Conservation (phyloP, 1,284 basidiomycete genomes). For the Apiotrichum mycotoxinovorans region DNA sequence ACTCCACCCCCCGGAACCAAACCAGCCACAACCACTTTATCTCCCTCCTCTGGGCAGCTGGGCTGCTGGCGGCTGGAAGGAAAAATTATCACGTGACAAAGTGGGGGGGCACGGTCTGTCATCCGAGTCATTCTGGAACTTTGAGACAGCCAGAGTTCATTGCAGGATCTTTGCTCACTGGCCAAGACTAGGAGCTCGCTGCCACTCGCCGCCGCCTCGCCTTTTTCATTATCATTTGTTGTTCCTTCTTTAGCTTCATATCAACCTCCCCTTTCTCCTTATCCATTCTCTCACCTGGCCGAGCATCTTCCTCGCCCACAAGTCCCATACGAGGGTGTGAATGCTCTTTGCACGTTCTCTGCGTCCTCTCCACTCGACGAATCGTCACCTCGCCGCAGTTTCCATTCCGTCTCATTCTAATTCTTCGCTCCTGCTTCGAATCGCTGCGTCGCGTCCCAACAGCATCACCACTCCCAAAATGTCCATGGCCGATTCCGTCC, state of each 20-base stretch:
- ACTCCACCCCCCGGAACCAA: too few relatives aligned
- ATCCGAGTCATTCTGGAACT: too few relatives aligned
- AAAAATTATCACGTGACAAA: too few relatives aligned
- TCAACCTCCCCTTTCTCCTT: neutral
- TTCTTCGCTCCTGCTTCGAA: neutral
- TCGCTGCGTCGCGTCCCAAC: neutral
- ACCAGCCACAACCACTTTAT: too few relatives aligned
- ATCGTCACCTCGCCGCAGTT: too few relatives aligned
- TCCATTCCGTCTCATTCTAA: neutral
- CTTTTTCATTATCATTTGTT: neutral
- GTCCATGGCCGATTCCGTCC: slow-evolving; percentile 30
- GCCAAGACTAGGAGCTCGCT: too few relatives aligned
- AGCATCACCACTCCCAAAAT: slow-evolving; percentile 18
- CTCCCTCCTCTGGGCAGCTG: too few relatives aligned
- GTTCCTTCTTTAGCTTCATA: neutral
- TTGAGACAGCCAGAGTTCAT: too few relatives aligned
- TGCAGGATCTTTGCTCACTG: too few relatives aligned
- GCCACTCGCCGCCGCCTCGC: neutral
- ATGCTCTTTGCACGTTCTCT: slow-evolving; percentile 21
- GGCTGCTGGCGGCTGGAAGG: too few relatives aligned
- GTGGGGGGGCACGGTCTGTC: too few relatives aligned
- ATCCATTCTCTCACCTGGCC: neutral
- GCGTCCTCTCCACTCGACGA: slow-evolving; percentile 10
- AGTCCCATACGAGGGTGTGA: slow-evolving; percentile 7
- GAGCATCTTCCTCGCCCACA: neutral